Evolutionary conservation across 352 stramenopile genomes (phyloP), one percentile per base, ranked within the genome.

Genomic region (Pythium chondricola): DNA sequence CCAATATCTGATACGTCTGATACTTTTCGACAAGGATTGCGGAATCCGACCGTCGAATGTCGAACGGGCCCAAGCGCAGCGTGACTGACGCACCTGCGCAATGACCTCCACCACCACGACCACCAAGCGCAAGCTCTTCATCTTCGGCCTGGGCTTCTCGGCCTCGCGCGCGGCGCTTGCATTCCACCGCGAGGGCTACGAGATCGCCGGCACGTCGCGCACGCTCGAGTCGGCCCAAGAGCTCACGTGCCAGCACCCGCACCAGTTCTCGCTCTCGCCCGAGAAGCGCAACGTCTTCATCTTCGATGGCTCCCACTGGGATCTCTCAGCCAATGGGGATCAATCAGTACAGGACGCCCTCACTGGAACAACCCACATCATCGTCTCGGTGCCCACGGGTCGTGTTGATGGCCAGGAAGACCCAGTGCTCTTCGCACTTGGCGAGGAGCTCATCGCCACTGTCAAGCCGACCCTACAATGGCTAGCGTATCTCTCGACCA

Each of bases 401-500:
- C 61, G 64, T 17, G 37, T 46, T 0, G 67, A 83, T 10, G 78
- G 63, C 1, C 56, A 69, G 29, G 69, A 74, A 20, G 87, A 96
- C 57, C 78, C 81, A 0, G 85, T 96, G 38, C 56, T 95, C 0
- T 65, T 67, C 26, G 66, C 58, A 22, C 36, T 92, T 4, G 48
- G 66, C 17, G 52, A 71, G 6, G 32, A 52, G 6, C 57, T 93
- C 7, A 14, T 89, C 24, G 48, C 43, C 22, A 61, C 47, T 5
- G 67, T 74, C 6, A 54, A 66, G 26, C 41, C 58, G 31, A 83
- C 67, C 43, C 55, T 94, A n/a, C 50, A 71, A 22, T 97, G 88
- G 88, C 58, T 95, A 38, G 89, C 67, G 11, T 97, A 97, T 58
- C 61, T 96, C 36, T 97, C 89, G 26, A 96, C 87, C 21, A 96